Base-by-base conservation (phyloP, 2,329 filamentous ascomycete species). In the Simplicillium aogashimaense region DNA sequence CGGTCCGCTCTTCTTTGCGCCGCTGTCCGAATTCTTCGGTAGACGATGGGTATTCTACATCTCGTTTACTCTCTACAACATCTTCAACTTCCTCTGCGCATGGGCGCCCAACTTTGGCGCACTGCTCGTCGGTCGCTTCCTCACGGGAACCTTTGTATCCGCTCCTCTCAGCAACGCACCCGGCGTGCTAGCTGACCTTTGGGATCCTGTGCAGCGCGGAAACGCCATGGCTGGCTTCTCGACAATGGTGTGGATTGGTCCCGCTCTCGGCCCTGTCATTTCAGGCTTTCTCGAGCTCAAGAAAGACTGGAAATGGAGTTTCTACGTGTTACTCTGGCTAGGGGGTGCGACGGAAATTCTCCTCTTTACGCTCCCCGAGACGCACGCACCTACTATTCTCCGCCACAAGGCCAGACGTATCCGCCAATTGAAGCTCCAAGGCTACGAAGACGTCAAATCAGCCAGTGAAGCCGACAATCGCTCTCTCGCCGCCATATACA, bases 331-430 rank as follows among this genome's bases (percentile, higher is more conserved):
- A 13, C 51, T 73, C 7, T 66, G 63, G 59, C 47, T 72, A 1
- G 66, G 59, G 3, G 65, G 50, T 1, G 47, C 50, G 6, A 62
- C 64, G 0, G 53, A 52, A 3, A 2, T 67, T 7, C 41, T 74
- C 3, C 70, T 78, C 66, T 61, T 78, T 39, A 72, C 72, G 1
- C 70, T 80, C 7, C 76, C 76, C 1, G 76, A 80, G 50, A 80
- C 76, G 0, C 67, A 69, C 29, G 64, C 63, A 0, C 66, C 64
- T 0, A 66, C 59, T 4, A 61, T 81, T 4, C 58, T 81, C 17
- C 53, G 63, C 2, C 63, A 69, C 45, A 77, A 77, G 47, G 76
- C 76, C 1, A 56, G 56, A 35, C 64, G 74, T 4, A 66, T 81
- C 28, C 59, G 71, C 4, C 53, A 56, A 9, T 54, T 66, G 10